These are phyloP conservation scores for Suillus lakei DNA, from an alignment of 768 basidiomycete genomes.

Conservation along the genomic window DNA sequence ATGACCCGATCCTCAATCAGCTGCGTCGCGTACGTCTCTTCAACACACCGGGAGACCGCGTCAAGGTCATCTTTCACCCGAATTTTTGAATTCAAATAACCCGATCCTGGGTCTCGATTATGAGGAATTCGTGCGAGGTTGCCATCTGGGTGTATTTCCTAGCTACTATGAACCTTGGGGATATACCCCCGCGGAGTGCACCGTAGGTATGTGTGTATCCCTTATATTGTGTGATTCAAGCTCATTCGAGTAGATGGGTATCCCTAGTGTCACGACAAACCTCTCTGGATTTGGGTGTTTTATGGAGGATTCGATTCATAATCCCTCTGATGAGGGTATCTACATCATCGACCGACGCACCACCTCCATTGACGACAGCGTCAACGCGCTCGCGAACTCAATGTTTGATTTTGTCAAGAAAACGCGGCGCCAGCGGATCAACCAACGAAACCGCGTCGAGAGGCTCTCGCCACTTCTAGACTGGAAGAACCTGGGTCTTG, in stretches of 20 bases:
- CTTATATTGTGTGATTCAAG: conserved; percentile 12
- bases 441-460: conserved; percentile 98
- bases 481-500: conserved; percentile 98
- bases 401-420: conserved; percentile 81
- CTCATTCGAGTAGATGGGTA: conserved; percentile 76
- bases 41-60: conserved; percentile 86
- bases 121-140: conserved; percentile 98
- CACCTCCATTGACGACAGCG: conserved; percentile 90
- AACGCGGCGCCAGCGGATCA: conserved; percentile 95
- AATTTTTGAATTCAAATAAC: conserved; percentile 97
- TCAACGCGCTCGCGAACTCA: conserved; percentile 76
- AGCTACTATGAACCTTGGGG: conserved; percentile 98
- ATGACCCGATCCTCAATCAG: conserved; percentile 93
- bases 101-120: conserved; percentile 97
- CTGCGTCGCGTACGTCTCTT: conserved; percentile 93
- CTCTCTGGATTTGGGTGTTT: conserved; percentile 97
- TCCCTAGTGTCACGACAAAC: conserved; percentile 97
- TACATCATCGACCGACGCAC: conserved; percentile 94
- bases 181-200: conserved; percentile 97
- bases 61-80: conserved; percentile 99
- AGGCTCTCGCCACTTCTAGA: conserved; percentile 91
- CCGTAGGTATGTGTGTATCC: conserved; percentile 69
- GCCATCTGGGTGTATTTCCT: conserved; percentile 98
- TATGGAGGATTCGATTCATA: conserved; percentile 97
- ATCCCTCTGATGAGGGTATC: conserved; percentile 92